A percentile compares a stretch with the other conserved stretches of the same genome.
phyloP scores from a whole-genome alignment of 116 monocot genomes.

The Trichopus zeylanicus region DNA sequence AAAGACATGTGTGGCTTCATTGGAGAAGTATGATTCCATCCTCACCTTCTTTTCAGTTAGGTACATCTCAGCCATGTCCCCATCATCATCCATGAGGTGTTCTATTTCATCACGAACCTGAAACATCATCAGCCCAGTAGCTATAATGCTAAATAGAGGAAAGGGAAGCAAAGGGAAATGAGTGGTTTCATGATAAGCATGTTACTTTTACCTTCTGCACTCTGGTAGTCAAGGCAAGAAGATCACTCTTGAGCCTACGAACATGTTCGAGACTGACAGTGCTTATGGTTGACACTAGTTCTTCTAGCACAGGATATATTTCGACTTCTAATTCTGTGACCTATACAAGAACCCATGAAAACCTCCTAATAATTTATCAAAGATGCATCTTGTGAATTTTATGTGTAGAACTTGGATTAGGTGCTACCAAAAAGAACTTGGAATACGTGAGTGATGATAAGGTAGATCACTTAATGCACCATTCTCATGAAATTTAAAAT shows the following conservation, averaged over 20 bases:
- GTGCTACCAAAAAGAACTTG: too few relatives aligned
- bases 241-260: slow-evolving; percentile 58
- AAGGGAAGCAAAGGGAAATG: neutral
- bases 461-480: too few relatives aligned
- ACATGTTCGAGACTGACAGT: slow-evolving; percentile 61
- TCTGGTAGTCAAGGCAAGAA: slow-evolving; percentile 61
- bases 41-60: slow-evolving; percentile 59
- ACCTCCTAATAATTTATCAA: too few relatives aligned
- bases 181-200: neutral
- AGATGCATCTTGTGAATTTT: too few relatives aligned
- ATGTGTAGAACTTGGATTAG: too few relatives aligned
- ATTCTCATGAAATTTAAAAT: too few relatives aligned
- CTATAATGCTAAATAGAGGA: neutral
- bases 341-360: too few relatives aligned
- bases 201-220: slow-evolving; percentile 58
- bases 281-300: slow-evolving; percentile 54
- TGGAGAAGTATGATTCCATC: slow-evolving; percentile 27
- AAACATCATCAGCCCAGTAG: slow-evolving; percentile 1
- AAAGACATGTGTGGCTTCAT: neutral
- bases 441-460: too few relatives aligned
- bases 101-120: slow-evolving; percentile 74
- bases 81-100: slow-evolving; percentile 80
- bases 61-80: slow-evolving; percentile 83
- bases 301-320: slow-evolving; percentile 65
- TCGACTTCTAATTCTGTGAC: slow-evolving; percentile 59